Base-by-base conservation (phyloP, 441 rosid genomes). In the Brassica balearica region DNA sequence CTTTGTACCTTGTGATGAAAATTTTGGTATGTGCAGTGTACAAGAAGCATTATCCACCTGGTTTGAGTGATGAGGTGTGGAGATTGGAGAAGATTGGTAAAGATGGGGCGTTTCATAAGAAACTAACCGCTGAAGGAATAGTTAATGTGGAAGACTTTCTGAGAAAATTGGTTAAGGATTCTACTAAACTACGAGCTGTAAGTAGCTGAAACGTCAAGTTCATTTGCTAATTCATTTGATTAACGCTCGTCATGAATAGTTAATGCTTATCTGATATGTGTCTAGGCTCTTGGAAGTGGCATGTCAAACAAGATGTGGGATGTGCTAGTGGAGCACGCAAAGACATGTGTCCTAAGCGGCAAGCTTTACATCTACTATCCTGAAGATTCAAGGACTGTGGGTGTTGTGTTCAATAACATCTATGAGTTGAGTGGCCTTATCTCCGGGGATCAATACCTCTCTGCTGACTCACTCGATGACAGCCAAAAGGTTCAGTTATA, bases 221-320 rank as follows among this genome's bases (percentile, higher is more conserved):
- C 46, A 34, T 34, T 34, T 6, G 38, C 38, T 34, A 34, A 34
- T 34, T 38, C 3, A 38, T 38, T 38, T 38, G 46, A 38, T 38
- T 38, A 8, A 38, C 12, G 36, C 46, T 36, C 56, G 19, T 19
- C 19, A 65, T 53, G 75, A 65, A 81, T 75, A 5, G 8, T 70
- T 6, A 59, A 38, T 38, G 29, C 10, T 38, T 38, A 19, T 36
- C 36, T 65, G 17, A 65, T 65, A 43, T 68, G 59, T 76, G 64
- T 77, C 67, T 83, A 96, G 99, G 85, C 88, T 89, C 94, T 96
- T 77, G 99, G 98, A 51, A 87, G 92, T 76, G 99, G 99, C 8
- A 96, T 96, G 98, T 93, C 99, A 78, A 96, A 91, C 87, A 93
- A 87, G 86, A 96, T 96, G 98, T 96, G 99, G 99, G 99, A 96